Percentiles rank a stretch among this genome's conserved stretches.
Conservation (phyloP, 2,329 filamentous ascomycete genomes). For the Hypoxylon rubiginosum region DNA sequence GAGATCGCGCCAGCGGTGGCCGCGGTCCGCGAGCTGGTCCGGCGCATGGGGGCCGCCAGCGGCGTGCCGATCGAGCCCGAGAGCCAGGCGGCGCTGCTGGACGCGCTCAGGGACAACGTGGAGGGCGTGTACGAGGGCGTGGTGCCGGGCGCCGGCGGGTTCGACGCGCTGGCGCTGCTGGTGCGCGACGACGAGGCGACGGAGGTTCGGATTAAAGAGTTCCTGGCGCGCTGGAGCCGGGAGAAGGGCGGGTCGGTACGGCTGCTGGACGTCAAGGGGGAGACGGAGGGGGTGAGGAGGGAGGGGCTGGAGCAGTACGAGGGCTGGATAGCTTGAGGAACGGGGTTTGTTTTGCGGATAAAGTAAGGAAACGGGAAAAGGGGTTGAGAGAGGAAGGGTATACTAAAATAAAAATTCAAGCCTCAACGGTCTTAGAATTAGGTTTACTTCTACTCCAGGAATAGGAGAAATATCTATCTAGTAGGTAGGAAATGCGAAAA, state of each 20-base stretch:
- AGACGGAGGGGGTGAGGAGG: slow-evolving; percentile 52
- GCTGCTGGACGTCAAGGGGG: slow-evolving; percentile 64
- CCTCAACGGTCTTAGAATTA: too few relatives aligned
- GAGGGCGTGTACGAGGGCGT: slow-evolving; percentile 90
- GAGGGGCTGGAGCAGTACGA: slow-evolving; percentile 48
- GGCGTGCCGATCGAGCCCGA: slow-evolving; percentile 90
- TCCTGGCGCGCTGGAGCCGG: slow-evolving; percentile 75
- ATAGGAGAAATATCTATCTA: background rate
- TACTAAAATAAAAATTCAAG: background rate
- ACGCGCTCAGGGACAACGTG: slow-evolving; percentile 75
- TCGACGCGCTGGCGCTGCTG: slow-evolving; percentile 87
- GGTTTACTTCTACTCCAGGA: background rate
- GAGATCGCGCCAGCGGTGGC: slow-evolving; percentile 63
- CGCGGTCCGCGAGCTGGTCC: slow-evolving; percentile 72
- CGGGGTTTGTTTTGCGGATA: background rate
- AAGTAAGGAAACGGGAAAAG: background rate
- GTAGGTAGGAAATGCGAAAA: background rate
- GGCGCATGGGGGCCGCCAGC: slow-evolving; percentile 80
- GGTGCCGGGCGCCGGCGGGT: slow-evolving; percentile 93
- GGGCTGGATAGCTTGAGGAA: slow-evolving; percentile 45
- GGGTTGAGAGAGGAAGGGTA: background rate
- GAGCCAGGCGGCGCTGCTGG: slow-evolving; percentile 85
- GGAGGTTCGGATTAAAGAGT: slow-evolving; percentile 68
- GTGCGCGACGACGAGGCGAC: slow-evolving; percentile 80
- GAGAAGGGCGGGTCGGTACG: slow-evolving; percentile 73